Evolutionary conservation across 176 grass and related monocot species (phyloP).

Genomic region (Phyllostachys edulis): DNA sequence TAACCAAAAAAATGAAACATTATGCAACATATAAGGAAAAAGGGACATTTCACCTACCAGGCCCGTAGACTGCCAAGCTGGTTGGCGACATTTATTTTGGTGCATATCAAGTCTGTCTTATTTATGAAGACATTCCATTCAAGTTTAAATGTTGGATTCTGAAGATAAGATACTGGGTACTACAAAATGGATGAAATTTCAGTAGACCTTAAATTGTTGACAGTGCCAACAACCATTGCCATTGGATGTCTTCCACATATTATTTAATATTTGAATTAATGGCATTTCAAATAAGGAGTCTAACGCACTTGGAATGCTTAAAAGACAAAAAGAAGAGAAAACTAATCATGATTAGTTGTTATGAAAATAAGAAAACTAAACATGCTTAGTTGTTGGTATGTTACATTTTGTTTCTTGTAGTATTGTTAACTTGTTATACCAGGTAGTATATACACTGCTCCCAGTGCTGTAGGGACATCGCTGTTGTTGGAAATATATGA

Average conservation of each 20-base stretch:
- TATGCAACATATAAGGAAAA: background rate
- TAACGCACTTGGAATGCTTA: background rate
- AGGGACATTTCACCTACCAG: constrained; percentile 1
- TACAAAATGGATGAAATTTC: constrained; percentile 8
- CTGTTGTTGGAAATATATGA: background rate
- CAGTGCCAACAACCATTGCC: background rate
- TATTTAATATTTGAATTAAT: constrained; percentile 10
- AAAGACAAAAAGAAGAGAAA: background rate
- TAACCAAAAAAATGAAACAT: background rate
- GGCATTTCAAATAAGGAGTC: background rate
- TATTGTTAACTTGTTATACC: background rate
- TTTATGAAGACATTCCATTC: constrained; percentile 15
- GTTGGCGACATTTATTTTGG: constrained; percentile 27
- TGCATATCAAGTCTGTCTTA: constrained; percentile 11
- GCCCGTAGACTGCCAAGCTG: background rate
- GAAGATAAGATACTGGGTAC: constrained; percentile 20
- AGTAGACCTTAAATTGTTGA: constrained; percentile 19
- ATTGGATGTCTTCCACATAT: background rate
- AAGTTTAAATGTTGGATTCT: constrained; percentile 36
- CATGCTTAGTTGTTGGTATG: background rate
- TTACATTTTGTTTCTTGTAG: background rate
- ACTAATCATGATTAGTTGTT: background rate
- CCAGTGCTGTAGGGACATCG: background rate
- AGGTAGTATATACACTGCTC: background rate
- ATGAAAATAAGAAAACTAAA: background rate